Base-by-base conservation (phyloP, 2,329 filamentous ascomycete species). In the Alternaria conjuncta region DNA sequence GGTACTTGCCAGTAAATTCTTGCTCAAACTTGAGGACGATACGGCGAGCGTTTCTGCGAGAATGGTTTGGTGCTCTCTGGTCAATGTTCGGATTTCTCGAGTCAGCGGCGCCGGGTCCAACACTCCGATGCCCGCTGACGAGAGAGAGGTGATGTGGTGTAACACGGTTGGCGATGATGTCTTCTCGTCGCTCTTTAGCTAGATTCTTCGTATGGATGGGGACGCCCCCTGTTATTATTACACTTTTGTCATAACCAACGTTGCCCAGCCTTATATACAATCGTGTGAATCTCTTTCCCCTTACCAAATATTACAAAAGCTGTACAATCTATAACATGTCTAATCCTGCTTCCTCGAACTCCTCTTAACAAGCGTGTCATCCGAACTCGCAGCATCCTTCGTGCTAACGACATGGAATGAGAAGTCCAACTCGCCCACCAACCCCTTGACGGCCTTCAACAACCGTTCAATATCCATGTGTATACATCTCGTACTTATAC, bases 401-500 rank as follows among this genome's bases (percentile, higher is more conserved):
- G 73, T 76, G 53, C 75, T 77, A 3, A 87, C 83, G 18, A 89
- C 79, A 64, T 88, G 85, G 72, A 90, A 92, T 36, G 87, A 88
- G 72, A 94, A 94, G 76, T 94, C 91, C 21, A 93, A 84, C 66
- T 92, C 90, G 1, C 92, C 91, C 0, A 94, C 91, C 28, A 94
- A 80, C 43, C 85, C 85, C 72, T 86, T 89, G 1, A 94, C 87
- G 26, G 84, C 84, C 21, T 53, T 82, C 65, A 92, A 82, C 60
- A 94, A 76, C 65, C 85, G 85, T 65, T 88, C 86, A 43, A 94
- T 78, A 78, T 94, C 91, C 69, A 90, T 90, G 62, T 87, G 87
- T 36, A 94, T 86, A 63, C 92, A 88, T 58, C 87, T 84, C 57
- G 88, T 90, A 65, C 89, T 90, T 43, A 94, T 88, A 73, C 93